phyloP scores from a whole-genome alignment of 2,329 filamentous ascomycete genomes.

The Phialemonium atrogriseum region DNA sequence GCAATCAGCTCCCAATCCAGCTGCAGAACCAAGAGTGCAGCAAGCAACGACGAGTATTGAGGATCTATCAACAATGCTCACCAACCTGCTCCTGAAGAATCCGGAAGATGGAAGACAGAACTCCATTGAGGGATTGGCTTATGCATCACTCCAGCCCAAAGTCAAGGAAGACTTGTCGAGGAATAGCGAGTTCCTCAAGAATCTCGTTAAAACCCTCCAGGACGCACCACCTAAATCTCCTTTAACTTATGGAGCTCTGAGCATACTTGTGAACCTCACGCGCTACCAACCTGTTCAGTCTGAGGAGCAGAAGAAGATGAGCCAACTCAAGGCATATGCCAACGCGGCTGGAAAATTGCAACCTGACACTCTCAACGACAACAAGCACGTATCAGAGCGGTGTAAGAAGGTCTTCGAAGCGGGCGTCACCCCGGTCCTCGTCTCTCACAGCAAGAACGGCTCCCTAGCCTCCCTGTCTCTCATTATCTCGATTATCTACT shows the following conservation, averaged over 20 bases:
- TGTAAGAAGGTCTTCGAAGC: conserved; percentile 74
- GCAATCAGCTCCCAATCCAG: conserved; percentile 31
- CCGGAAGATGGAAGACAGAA: conserved; percentile 54
- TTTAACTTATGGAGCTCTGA: conserved; percentile 76
- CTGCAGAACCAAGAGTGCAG: conserved; percentile 36
- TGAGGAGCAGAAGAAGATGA: conserved; percentile 88
- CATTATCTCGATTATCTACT: conserved; percentile 67
- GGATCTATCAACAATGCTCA: conserved; percentile 56
- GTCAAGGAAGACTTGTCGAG: conserved; percentile 74
- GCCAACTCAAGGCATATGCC: conserved; percentile 88
- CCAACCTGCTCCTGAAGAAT: conserved; percentile 55
- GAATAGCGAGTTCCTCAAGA: conserved; percentile 60
- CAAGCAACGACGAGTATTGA: conserved; percentile 54
- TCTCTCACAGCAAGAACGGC: conserved; percentile 65
- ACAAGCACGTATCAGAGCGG: conserved; percentile 65
- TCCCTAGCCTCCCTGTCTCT: conserved; percentile 64
- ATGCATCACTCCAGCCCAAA: conserved; percentile 76
- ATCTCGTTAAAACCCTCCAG: conserved; percentile 56
- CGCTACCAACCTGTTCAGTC: conserved; percentile 68
- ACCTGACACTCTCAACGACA: conserved; percentile 63
- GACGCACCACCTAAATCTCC: conserved; percentile 56
- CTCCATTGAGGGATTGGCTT: conserved; percentile 85
- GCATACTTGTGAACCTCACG: conserved; percentile 78
- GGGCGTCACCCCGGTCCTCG: conserved; percentile 67
- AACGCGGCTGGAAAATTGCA: conserved; percentile 65